Percentiles rank a stretch among this genome's conserved stretches.
phyloP scores from a whole-genome alignment of 2,329 filamentous ascomycete genomes.

The Monosporascus sp. region DNA sequence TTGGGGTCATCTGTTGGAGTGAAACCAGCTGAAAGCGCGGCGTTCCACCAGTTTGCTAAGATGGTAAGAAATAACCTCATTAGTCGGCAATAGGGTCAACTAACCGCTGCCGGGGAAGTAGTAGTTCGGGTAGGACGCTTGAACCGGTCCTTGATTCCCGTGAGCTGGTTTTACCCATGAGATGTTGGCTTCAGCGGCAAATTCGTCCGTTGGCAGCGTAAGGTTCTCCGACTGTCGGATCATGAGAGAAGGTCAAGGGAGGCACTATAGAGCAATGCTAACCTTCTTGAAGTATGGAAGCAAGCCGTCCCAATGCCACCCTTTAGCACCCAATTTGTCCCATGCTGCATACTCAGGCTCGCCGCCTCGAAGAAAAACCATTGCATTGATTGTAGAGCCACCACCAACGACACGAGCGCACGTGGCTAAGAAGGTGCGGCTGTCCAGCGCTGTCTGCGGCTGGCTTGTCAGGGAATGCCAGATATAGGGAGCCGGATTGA shows the following conservation, averaged over 20 bases:
- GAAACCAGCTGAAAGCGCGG: constrained; percentile 18
- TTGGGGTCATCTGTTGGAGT: constrained; percentile 18
- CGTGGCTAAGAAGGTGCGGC: constrained; percentile 15
- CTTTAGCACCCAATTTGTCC: constrained; percentile 26
- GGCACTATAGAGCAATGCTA: neutral
- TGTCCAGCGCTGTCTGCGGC: constrained; percentile 15
- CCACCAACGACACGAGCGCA: constrained; percentile 29
- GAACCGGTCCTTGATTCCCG: constrained; percentile 23
- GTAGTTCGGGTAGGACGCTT: constrained; percentile 27
- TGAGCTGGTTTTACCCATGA: constrained; percentile 23
- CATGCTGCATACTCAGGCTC: constrained; percentile 29
- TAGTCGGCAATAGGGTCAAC: neutral
- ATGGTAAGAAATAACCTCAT: neutral
- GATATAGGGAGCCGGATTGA: constrained; percentile 7
- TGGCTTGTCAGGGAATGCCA: constrained; percentile 1
- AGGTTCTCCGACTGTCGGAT: constrained; percentile 23
- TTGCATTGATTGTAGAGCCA: constrained; percentile 30
- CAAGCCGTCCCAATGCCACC: constrained; percentile 31
- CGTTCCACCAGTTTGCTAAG: constrained; percentile 20
- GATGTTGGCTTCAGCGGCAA: constrained; percentile 22
- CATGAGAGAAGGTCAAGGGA: neutral
- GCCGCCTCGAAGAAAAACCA: constrained; percentile 29
- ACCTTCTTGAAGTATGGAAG: constrained; percentile 40
- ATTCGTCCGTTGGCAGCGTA: constrained; percentile 18
- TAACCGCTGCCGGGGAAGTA: constrained; percentile 24